Evolutionary conservation across 2,329 filamentous ascomycete species (phyloP).

Genomic region (Fusarium robinianum): DNA sequence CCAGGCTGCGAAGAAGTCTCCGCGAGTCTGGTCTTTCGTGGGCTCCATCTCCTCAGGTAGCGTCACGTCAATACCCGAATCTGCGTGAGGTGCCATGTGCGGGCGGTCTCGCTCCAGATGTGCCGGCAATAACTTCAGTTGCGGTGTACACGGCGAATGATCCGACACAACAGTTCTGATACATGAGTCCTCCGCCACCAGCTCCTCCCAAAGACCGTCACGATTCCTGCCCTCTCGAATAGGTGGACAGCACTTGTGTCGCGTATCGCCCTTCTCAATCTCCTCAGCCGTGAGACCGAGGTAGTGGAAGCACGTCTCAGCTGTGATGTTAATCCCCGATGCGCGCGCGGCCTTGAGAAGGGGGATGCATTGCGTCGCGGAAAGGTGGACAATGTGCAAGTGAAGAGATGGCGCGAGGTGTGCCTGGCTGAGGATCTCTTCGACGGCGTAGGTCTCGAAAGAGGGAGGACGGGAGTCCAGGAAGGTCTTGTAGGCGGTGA

Average conservation of each 20-base stretch:
- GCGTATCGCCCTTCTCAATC: conserved; percentile 81
- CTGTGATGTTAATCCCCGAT: conserved; percentile 81
- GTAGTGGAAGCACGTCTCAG: conserved; percentile 96
- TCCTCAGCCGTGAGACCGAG: conserved; percentile 81
- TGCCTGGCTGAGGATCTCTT: conserved; percentile 81
- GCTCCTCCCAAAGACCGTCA: conserved; percentile 83
- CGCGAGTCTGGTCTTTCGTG: conserved; percentile 51
- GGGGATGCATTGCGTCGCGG: conserved; percentile 85
- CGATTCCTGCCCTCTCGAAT: conserved; percentile 83
- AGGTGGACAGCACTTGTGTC: conserved; percentile 94
- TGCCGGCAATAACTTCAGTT: conserved; percentile 83
- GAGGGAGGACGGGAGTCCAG: conserved; percentile 84
- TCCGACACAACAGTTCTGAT: conserved; percentile 93
- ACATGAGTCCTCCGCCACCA: conserved; percentile 71
- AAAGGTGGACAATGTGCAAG: conserved; percentile 92
- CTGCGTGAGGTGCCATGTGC: conserved; percentile 52
- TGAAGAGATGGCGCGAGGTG: conserved; percentile 79
- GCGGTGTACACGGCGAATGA: conserved; percentile 93
- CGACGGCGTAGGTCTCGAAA: conserved; percentile 90
- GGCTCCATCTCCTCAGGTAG: conserved; percentile 39
- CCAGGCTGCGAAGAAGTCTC: conserved; percentile 96
- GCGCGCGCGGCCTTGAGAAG: conserved; percentile 74
- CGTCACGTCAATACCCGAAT: conserved; percentile 59
- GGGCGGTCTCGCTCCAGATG: conserved; percentile 53
- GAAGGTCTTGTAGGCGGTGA: conserved; percentile 86